Evolutionary conservation across 2,329 filamentous ascomycete genomes (phyloP).

Genomic region (Clarireedia sp.): DNA sequence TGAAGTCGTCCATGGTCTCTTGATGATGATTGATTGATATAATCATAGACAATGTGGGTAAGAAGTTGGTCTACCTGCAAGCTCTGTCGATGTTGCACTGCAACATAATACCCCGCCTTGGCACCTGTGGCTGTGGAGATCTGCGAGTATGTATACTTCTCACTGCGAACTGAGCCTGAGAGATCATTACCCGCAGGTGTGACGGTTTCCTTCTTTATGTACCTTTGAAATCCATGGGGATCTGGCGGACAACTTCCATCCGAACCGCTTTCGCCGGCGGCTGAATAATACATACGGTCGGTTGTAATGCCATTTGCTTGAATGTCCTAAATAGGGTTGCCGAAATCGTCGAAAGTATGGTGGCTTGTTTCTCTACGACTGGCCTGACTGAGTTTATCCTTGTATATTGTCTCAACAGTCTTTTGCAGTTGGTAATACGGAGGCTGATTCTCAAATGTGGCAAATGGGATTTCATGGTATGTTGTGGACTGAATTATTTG

Average conservation of each 20-base stretch:
- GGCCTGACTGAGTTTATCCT: background rate
- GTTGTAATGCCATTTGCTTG: background rate
- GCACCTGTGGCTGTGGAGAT: background rate
- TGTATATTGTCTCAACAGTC: background rate
- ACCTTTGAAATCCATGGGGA: conserved; percentile 4
- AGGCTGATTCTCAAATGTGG: background rate
- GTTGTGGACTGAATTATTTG: conserved; percentile 1
- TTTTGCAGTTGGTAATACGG: conserved; percentile 3
- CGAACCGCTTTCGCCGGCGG: background rate
- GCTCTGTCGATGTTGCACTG: background rate
- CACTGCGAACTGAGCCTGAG: background rate
- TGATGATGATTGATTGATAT: background rate
- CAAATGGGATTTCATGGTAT: conserved; percentile 2
- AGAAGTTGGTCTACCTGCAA: background rate
- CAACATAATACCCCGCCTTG: background rate
- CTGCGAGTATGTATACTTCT: background rate
- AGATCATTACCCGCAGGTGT: background rate
- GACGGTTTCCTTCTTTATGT: conserved; percentile 1
- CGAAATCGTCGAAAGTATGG: conserved; percentile 3
- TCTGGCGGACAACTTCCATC: background rate
- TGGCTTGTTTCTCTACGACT: background rate
- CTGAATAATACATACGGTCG: conserved; percentile 1
- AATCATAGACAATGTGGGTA: background rate
- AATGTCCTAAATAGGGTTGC: background rate
- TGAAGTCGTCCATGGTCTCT: conserved; percentile 2